Conservation (phyloP, 1,284 basidiomycete species). For the Golubevia sp. region DNA sequence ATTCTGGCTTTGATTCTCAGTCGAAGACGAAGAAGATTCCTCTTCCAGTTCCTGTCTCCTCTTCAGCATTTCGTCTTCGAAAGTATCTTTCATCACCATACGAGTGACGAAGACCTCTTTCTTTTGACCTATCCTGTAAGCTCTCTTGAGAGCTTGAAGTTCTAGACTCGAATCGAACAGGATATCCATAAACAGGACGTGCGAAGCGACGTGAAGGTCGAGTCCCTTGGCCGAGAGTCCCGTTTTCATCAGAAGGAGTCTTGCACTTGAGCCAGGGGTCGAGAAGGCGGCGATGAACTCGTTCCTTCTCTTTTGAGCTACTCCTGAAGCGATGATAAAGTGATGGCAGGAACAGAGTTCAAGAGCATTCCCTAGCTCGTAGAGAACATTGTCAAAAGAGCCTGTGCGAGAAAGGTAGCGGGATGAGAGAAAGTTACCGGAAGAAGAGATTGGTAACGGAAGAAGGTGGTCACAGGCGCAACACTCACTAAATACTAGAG, state of each 20-base stretch:
- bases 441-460: too few relatives aligned
- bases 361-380: not conserved
- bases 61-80: conserved; percentile 2
- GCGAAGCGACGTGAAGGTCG: not conserved
- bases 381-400: not conserved
- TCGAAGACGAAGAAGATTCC: not conserved
- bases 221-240: not conserved
- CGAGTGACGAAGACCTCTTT: conserved; percentile 1
- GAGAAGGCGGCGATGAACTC: not conserved
- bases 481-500: not conserved
- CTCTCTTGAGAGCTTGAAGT: conserved; percentile 4
- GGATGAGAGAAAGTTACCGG: not conserved
- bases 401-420: not conserved
- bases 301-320: not conserved
- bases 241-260: not conserved
- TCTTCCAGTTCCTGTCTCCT: not conserved
- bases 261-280: not conserved
- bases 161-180: conserved; percentile 1
- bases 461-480: too few relatives aligned
- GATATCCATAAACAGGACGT: conserved; percentile 1
- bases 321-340: not conserved
- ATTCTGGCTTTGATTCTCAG: not conserved
- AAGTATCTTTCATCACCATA: conserved; percentile 4
- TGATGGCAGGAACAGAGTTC: not conserved
- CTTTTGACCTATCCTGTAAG: not conserved